phyloP scores from a whole-genome alignment of 257 asterid genomes.

The Solanum appendiculatum region DNA sequence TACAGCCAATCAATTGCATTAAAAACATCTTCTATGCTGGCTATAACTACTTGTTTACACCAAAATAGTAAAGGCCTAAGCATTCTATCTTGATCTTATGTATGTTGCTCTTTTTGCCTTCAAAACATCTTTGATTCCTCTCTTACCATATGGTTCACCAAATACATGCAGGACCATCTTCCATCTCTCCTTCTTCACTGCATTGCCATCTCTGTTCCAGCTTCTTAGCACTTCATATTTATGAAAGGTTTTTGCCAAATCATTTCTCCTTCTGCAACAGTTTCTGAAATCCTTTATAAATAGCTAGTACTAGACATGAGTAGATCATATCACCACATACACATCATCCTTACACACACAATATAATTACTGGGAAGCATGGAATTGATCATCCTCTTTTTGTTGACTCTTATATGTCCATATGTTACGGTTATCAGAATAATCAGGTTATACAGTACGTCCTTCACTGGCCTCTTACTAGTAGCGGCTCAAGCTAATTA shows the following conservation, averaged over 20 bases:
- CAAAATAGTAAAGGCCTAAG: too few species aligned
- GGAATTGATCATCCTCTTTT: not conserved
- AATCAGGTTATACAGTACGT: not conserved
- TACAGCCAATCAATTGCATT: not conserved
- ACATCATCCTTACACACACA: not conserved
- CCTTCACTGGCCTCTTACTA: not conserved
- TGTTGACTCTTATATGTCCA: not conserved
- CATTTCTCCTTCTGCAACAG: not conserved
- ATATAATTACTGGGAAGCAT: not conserved
- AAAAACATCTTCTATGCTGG: not conserved
- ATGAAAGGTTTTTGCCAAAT: not conserved
- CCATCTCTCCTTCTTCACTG: not conserved
- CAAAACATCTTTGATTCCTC: not conserved
- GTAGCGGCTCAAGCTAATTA: too few species aligned
- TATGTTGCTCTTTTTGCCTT: not conserved
- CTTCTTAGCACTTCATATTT: not conserved
- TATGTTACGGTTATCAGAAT: not conserved
- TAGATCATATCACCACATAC: not conserved
- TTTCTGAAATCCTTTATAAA: not conserved
- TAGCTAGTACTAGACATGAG: not conserved
- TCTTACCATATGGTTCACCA: not conserved
- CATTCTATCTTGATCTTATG: not conserved
- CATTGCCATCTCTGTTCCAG: not conserved
- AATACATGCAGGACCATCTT: not conserved
- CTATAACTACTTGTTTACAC: not conserved